Evolutionary conservation across 2,329 filamentous ascomycete genomes (phyloP).

Genomic region (Daldinia eschscholtzii): DNA sequence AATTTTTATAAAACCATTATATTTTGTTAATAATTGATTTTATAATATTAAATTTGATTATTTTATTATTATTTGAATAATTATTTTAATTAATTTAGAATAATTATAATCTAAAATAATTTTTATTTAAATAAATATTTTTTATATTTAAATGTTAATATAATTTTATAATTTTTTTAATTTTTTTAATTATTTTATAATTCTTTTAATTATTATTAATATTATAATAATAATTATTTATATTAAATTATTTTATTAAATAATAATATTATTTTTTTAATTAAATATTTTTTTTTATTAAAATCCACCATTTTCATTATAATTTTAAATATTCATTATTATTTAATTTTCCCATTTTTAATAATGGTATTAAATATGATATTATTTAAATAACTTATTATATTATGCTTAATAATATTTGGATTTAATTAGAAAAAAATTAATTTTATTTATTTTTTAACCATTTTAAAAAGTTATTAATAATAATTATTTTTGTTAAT

Average conservation of each 20-base stretch:
- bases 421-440: not conserved
- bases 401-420: not conserved
- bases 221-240: not conserved
- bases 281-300: not conserved
- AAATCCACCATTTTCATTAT: not conserved
- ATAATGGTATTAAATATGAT: slow-evolving; percentile 1
- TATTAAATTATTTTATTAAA: not conserved
- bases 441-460: not conserved
- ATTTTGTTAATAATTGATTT: too few species aligned
- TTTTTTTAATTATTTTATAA: slow-evolving; percentile 3
- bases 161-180: not conserved
- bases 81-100: too few species aligned
- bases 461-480: not conserved
- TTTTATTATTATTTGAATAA: too few species aligned
- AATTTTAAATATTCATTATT: not conserved
- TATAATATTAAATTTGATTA: too few species aligned
- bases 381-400: not conserved
- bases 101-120: too few species aligned
- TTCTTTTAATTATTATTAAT: slow-evolving; percentile 1
- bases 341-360: not conserved
- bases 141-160: too few species aligned
- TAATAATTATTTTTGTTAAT: slow-evolving; percentile 2
- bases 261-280: not conserved
- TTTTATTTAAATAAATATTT: too few species aligned
- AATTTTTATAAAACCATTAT: too few species aligned